Percentiles rank a stretch among this genome's conserved stretches.
Evolutionary conservation across 352 stramenopile species (phyloP).

Genomic region (Pythium vanterpoolii): DNA sequence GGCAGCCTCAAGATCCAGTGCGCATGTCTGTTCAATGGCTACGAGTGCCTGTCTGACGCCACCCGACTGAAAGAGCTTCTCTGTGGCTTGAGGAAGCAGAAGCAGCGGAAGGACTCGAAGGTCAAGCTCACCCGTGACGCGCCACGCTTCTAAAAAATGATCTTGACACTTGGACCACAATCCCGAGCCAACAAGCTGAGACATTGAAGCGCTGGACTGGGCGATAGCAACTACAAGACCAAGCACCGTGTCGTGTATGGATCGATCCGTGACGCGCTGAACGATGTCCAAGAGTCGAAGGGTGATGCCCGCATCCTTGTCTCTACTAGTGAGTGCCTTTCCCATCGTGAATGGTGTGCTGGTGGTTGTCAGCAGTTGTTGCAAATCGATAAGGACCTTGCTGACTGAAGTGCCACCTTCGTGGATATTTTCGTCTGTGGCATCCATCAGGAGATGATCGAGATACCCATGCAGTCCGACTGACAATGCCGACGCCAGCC

Average conservation of each 20-base stretch:
- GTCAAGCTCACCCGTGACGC: neutral
- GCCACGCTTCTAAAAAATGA: neutral
- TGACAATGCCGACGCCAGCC: neutral
- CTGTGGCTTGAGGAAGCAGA: neutral
- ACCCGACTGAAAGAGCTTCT: neutral
- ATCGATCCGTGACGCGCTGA: neutral
- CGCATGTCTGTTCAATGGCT: neutral
- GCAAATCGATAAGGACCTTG: neutral
- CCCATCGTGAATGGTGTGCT: neutral
- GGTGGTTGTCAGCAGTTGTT: neutral
- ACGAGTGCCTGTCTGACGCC: neutral
- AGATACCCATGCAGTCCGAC: neutral
- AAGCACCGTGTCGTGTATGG: neutral
- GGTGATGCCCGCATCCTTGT: no score
- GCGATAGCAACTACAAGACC: neutral
- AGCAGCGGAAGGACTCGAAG: neutral
- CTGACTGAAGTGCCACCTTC: neutral
- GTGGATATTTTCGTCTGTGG: neutral
- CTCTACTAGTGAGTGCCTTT: neutral
- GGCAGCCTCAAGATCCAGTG: conserved; percentile 1
- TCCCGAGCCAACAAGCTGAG: neutral
- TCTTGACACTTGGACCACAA: neutral
- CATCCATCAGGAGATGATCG: neutral
- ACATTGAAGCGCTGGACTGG: neutral
- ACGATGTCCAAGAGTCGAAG: neutral